Conservation (phyloP, 805 yeast species). For the Pichia manshurica region DNA sequence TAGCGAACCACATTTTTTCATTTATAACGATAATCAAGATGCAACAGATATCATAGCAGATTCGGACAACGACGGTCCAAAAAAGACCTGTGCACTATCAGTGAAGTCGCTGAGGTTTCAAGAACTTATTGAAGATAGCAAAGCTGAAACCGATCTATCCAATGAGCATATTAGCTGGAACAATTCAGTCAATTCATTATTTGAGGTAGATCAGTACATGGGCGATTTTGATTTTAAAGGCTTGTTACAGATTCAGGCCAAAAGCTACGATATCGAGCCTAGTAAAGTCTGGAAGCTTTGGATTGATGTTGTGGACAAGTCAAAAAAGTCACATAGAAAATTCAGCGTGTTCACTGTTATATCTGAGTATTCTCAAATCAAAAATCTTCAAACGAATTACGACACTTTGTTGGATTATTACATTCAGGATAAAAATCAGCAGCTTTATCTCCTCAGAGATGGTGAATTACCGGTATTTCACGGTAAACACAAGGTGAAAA, state of each 20-base stretch:
- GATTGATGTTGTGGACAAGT: slow-evolving; percentile 1
- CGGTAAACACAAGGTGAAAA: slow-evolving; percentile 1
- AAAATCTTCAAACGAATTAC: slow-evolving; percentile 1
- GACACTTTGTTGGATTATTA: slow-evolving; percentile 9
- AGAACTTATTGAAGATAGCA: neutral
- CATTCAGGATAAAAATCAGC: slow-evolving; percentile 6
- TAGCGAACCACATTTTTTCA: neutral
- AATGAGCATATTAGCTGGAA: too few relatives aligned
- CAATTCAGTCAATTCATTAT: too few relatives aligned
- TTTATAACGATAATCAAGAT: neutral
- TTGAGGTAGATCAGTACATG: neutral
- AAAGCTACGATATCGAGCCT: neutral
- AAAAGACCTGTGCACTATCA: neutral
- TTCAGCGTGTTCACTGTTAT: slow-evolving; percentile 2
- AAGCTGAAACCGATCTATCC: too few relatives aligned
- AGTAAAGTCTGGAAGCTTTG: slow-evolving; percentile 12
- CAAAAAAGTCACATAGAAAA: neutral
- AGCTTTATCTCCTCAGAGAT: slow-evolving; percentile 8
- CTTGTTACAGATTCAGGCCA: neutral
- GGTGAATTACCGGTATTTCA: slow-evolving; percentile 7
- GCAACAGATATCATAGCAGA: too few relatives aligned
- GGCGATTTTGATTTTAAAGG: neutral
- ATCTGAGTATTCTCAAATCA: slow-evolving; percentile 1
- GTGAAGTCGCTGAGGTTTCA: slow-evolving; percentile 1
- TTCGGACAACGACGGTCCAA: neutral